A percentile compares a stretch with the other conserved stretches of the same genome.
phyloP scores from a whole-genome alignment of 1,139 yeast genomes.

The Magnusiomyces paraingens region DNA sequence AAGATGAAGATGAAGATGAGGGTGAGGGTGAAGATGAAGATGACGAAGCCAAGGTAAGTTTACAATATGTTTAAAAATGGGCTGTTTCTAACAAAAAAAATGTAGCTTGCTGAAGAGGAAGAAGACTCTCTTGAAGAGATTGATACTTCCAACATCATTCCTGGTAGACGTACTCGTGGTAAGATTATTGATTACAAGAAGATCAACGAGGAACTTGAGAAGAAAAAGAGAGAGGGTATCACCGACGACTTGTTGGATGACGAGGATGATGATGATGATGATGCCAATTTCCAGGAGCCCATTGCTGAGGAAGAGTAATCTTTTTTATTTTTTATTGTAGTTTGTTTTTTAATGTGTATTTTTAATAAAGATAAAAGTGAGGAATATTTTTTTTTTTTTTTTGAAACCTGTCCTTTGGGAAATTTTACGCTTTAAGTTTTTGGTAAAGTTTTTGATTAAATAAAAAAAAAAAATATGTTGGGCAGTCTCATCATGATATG shows the following conservation, averaged over 20 bases:
- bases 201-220: constrained; percentile 68
- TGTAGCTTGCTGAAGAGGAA: constrained; percentile 38
- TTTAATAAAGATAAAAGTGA: background rate
- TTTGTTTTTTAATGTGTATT: background rate
- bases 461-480: constrained; percentile 2
- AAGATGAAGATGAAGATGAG: constrained; percentile 34
- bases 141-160: constrained; percentile 76
- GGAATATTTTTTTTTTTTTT: background rate
- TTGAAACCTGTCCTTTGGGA: too few species aligned
- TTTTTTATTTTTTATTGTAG: background rate
- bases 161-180: constrained; percentile 82
- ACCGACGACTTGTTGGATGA: constrained; percentile 35
- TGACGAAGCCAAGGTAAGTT: constrained; percentile 27
- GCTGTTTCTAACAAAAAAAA: constrained; percentile 15
- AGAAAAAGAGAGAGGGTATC: constrained; percentile 29
- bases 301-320: constrained; percentile 27
- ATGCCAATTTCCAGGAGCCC: constrained; percentile 30
- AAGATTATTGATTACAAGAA: constrained; percentile 79
- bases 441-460: constrained; percentile 3
- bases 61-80: constrained; percentile 20
- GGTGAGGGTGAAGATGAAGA: constrained; percentile 29
- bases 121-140: constrained; percentile 82
- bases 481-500: too few species aligned
- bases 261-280: constrained; percentile 34
- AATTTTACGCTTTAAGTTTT: too few species aligned